These are phyloP conservation scores for Gossypium bickii DNA, from an alignment of 345 rosid genomes.

Conservation along the genomic window DNA sequence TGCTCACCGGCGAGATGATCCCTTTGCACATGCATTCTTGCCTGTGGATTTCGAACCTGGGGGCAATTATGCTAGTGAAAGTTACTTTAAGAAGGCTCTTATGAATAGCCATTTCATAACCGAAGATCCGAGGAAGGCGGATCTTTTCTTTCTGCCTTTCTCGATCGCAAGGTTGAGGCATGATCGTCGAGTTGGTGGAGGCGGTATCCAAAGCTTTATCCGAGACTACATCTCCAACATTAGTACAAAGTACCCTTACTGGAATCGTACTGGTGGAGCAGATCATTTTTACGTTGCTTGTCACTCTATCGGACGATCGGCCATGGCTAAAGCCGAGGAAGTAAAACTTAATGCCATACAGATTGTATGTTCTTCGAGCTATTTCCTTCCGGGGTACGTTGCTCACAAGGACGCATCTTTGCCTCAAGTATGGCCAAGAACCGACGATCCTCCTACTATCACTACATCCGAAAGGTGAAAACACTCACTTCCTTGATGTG, in stretches of 20 bases:
- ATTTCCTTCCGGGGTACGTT: slow-evolving; percentile 35
- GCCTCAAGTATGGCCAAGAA: slow-evolving; percentile 68
- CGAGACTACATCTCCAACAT: slow-evolving; percentile 21
- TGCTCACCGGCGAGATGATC: slow-evolving; percentile 43
- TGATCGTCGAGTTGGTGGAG: slow-evolving; percentile 36
- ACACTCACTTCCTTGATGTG: background rate
- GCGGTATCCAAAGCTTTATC: slow-evolving; percentile 35
- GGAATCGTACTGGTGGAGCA: slow-evolving; percentile 60
- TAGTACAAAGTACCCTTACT: slow-evolving; percentile 46
- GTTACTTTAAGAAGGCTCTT: slow-evolving; percentile 48
- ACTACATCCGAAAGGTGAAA: slow-evolving; percentile 42
- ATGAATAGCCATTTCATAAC: slow-evolving; percentile 48
- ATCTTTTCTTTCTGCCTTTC: slow-evolving; percentile 56
- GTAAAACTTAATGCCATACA: slow-evolving; percentile 52
- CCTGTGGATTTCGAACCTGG: slow-evolving; percentile 28
- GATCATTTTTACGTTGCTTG: slow-evolving; percentile 67
- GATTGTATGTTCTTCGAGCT: slow-evolving; percentile 59
- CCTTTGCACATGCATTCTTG: slow-evolving; percentile 39
- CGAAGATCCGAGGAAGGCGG: slow-evolving; percentile 36
- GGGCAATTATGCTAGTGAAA: slow-evolving; percentile 42
- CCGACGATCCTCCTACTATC: slow-evolving; percentile 41
- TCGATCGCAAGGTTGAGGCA: slow-evolving; percentile 46
- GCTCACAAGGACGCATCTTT: slow-evolving; percentile 56
- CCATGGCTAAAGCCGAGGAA: slow-evolving; percentile 35
- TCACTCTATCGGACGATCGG: slow-evolving; percentile 54